phyloP scores from a whole-genome alignment of 176 grass and related monocot species.

The Tillandsia fasciculata region DNA sequence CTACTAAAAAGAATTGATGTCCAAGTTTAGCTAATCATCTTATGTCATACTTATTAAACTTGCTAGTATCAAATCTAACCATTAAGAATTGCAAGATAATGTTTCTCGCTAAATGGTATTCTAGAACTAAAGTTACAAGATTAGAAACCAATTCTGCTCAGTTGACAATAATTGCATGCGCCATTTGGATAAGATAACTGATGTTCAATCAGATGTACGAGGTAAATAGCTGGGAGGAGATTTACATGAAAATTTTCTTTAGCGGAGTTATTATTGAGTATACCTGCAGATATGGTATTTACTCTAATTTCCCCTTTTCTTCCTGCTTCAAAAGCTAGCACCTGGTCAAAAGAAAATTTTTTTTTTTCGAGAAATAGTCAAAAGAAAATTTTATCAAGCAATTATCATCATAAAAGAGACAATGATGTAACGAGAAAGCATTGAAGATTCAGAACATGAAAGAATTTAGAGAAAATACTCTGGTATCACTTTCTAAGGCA shows the following conservation, averaged over 20 bases:
- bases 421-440: neutral
- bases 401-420: neutral
- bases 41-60: too few relatives aligned
- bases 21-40: too few relatives aligned
- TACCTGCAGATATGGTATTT: slow-evolving; percentile 87
- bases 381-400: neutral
- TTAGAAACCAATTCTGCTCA: too few relatives aligned
- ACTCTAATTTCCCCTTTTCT: slow-evolving; percentile 76
- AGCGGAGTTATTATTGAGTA: neutral
- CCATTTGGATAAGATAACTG: too few relatives aligned
- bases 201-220: too few relatives aligned
- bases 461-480: slow-evolving; percentile 32
- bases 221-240: neutral
- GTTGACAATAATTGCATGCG: too few relatives aligned
- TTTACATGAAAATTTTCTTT: neutral
- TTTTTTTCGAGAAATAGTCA: neutral
- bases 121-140: too few relatives aligned
- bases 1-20: too few relatives aligned
- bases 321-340: slow-evolving; percentile 75
- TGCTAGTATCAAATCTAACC: too few relatives aligned
- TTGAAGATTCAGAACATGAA: neutral
- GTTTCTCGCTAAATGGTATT: too few relatives aligned
- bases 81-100: too few relatives aligned
- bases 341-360: slow-evolving; percentile 19
- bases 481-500: slow-evolving; percentile 84